Evolutionary conservation across 345 rosid genomes (phyloP), one percentile per base, ranked within the genome.

Genomic region (Sapria himalayana): DNA sequence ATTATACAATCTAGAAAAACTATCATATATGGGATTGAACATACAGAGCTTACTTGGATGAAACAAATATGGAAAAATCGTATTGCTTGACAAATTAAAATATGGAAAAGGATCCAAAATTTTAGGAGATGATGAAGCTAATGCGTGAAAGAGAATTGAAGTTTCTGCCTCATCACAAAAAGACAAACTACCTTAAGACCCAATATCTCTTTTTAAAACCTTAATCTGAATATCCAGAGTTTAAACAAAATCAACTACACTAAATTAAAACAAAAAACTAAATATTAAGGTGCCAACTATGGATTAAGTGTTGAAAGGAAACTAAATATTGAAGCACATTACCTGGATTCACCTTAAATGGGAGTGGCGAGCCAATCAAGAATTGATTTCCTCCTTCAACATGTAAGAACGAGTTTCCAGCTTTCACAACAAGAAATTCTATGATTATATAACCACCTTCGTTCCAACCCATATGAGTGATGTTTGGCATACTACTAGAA

Each of bases 311-410:
- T 21, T 15, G 9, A 38, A 33, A 25, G 20, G 8, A 18, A 13
- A 4, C 43, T 2, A 50, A 4, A 32, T 25, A 18, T 34, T 7
- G 29, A 13, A 16, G 45, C 37, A 24, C 14, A 33, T 64, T 55
- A 76, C 98, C 98, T 82, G 94, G 65, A 19, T 74, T 67, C 22
- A 89, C 94, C 53, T 52, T 54, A 33, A 78, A 67, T 15, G 73
- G 71, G 27, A 86, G 60, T 2, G 82, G 82, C 55, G 64, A 70
- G 43, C 82, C 80, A 46, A 65, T 73, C 51, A 81, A 47, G 24
- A 56, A 64, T 49, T 69, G 76, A 33, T 71, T 73, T 29, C 55
- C 78, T 8, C 52, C 76, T 48, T 52, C 61, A 4, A 79, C 75
- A 27, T 62, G 58, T 56, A 81, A 18, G n/a, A 55, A 56, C 33